A percentile compares a stretch with the other conserved stretches of the same genome.
phyloP scores from a whole-genome alignment of 257 asterid species.

The Salvia splendens region DNA sequence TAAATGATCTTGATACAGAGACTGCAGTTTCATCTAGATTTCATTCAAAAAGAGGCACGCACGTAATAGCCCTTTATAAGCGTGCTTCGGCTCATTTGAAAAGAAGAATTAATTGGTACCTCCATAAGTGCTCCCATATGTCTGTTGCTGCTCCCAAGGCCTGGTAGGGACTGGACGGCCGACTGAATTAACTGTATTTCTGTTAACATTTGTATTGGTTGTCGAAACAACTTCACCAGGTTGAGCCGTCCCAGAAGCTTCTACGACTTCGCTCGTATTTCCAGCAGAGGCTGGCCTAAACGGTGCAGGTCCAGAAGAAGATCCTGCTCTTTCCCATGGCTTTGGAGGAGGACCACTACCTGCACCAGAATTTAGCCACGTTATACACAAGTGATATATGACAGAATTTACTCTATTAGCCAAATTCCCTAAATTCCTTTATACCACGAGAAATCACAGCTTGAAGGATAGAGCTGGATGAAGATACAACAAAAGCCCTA shows the following conservation, averaged over 20 bases:
- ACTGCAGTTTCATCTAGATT: constrained; percentile 15
- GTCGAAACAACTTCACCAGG: constrained; percentile 86
- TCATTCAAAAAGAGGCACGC: not conserved
- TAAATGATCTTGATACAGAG: not conserved
- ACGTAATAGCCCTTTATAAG: not conserved
- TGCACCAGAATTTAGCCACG: constrained; percentile 32
- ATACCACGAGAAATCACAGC: constrained; percentile 1
- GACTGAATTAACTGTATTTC: constrained; percentile 41
- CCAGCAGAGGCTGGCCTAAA: constrained; percentile 87
- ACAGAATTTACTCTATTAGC: not conserved
- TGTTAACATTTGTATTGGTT: constrained; percentile 48
- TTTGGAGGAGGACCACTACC: constrained; percentile 71
- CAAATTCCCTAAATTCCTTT: not conserved
- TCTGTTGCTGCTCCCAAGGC: constrained; percentile 89
- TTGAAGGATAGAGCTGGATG: not conserved
- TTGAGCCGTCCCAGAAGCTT: constrained; percentile 89
- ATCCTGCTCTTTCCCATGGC: constrained; percentile 95
- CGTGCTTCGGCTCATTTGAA: not conserved
- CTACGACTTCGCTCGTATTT: constrained; percentile 84
- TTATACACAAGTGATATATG: constrained; percentile 3
- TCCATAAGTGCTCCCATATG: constrained; percentile 67
- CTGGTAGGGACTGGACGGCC: constrained; percentile 85
- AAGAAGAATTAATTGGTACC: constrained; percentile 39
- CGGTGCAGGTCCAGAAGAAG: constrained; percentile 82
- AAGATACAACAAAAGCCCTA: not conserved